Evolutionary conservation across 2,329 filamentous ascomycete species (phyloP), one percentile per base, ranked within the genome.

Genomic region (Fusarium brevicatenulatum): DNA sequence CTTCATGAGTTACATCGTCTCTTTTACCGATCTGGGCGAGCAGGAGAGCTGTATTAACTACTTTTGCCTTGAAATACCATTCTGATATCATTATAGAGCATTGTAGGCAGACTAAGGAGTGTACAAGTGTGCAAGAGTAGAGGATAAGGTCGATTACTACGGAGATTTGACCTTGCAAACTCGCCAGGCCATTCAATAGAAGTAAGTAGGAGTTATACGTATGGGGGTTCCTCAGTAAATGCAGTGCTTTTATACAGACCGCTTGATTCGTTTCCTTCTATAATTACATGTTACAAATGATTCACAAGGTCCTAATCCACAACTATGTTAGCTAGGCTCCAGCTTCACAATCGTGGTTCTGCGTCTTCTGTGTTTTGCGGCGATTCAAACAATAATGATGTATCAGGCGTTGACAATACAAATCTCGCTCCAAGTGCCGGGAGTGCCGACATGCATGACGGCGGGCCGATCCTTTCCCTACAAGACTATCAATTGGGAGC

Each of bases 321-420:
- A 8, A 25, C 42, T 25, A 44, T 19, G 10, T 12, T 9, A 18
- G 23, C 23, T 19, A 1, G 18, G 5, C 18, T 8, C 13, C 2
- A 13, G 0, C 5, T 46, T 46, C 23, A 1, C 2, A 25, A 13
- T 7, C 4, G 3, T 25, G 0, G 10, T 9, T 25, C 16, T 44
- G 10, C 3, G 0, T 4, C 4, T 3, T 44, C 6, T 4, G 2
- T 7, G 10, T 13, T 4, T 19, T 44, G 7, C 5, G 5, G 28
- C 18, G 12, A 28, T 21, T 2, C 15, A 9, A 9, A 28, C 10
- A 18, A 7, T 2, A 0, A 21, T 3, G 0, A 5, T 5, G 2
- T 21, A 28, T 28, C 7, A 10, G 18, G 9, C 18, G 43, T 28
- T 46, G 25, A 28, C 12, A 21, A 28, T 2, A 21, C 18, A 10